These are phyloP conservation scores for Alternaria sp. DNA, from an alignment of 2,329 filamentous ascomycete genomes.

Conservation along the genomic window DNA sequence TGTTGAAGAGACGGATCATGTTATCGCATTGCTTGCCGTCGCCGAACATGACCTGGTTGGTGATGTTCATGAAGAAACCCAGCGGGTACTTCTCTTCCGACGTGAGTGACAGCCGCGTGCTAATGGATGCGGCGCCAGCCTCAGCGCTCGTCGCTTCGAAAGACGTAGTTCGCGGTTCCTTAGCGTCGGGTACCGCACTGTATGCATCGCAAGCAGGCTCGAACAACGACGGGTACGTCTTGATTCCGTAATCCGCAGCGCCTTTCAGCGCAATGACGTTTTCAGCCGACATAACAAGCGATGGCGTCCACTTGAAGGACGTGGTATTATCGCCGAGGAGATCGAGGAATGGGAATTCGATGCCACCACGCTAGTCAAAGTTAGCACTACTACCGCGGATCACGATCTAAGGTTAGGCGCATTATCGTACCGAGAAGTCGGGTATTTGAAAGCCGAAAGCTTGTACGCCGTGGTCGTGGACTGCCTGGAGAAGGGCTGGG, in stretches of 20 bases:
- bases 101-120: conserved; percentile 20
- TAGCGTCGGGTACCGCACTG: conserved; percentile 28
- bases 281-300: conserved; percentile 55
- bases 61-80: conserved; percentile 57
- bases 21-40: conserved; percentile 53
- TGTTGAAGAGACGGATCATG: conserved; percentile 56
- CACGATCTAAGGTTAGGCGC: background rate
- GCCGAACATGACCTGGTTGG: conserved; percentile 61
- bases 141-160: conserved; percentile 25
- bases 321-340: conserved; percentile 58
- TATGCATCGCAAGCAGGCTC: conserved; percentile 61
- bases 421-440: conserved; percentile 56
- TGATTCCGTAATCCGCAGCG: conserved; percentile 56
- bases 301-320: conserved; percentile 59
- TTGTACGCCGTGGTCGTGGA: conserved; percentile 60
- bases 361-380: conserved; percentile 53
- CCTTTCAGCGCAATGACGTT: conserved; percentile 55
- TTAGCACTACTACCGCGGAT: background rate
- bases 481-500: conserved; percentile 59
- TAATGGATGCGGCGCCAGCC: conserved; percentile 25
- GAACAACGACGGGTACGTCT: conserved; percentile 52
- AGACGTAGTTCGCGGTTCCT: conserved; percentile 27
- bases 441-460: conserved; percentile 51
- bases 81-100: conserved; percentile 46
- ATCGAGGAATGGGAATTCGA: conserved; percentile 65